Base-by-base conservation (phyloP, 345 rosid species). In the Linum trigynum region DNA sequence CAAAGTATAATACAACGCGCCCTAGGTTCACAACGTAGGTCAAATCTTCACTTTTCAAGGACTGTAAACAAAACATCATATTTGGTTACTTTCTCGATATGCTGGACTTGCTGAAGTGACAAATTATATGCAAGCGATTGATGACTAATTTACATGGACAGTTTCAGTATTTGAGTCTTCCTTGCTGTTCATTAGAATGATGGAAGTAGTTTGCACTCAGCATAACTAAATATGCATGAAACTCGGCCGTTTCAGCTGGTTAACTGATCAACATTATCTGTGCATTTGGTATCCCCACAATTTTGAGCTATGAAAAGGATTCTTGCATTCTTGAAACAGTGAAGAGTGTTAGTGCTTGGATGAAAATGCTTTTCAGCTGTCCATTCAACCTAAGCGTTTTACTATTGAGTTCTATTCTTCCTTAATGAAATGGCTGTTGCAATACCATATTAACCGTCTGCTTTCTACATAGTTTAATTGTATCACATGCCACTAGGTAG, bases 401-500 rank as follows among this genome's bases (percentile, higher is more conserved):
- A 17, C 58, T 55, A 63, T 48, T 71, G 66, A 77, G 70, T 68
- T 73, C 58, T 42, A 59, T 65, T 74, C 32, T 57, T 69, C 65
- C 71, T 65, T 66, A 63, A 64, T 74, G 64, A 70, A 69, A 65
- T 69, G 72, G 61, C 72, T 51, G 74, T 75, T 72, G 43, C 73
- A 65, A 80, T 75, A 62, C 79, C 74, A 51, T 77, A 74, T 79
- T 85, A 81, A 81, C 84, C 41, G 69, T 81, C 78, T 84, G 80
- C 78, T 81, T 85, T 82, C 73, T 72, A 81, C 82, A 78, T 86
- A 84, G 89, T 86, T 82, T 86, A 85, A 84, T 89, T 87, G 57
- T 81, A 77, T 88, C 76, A 73, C 84, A 38, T 87, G 84, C 94
- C 76, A 81, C 87, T 88, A 95, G 99, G 99, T 95, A 82, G 97